phyloP scores from a whole-genome alignment of 164 flowering plant species.

The Tetracentron sinense region DNA sequence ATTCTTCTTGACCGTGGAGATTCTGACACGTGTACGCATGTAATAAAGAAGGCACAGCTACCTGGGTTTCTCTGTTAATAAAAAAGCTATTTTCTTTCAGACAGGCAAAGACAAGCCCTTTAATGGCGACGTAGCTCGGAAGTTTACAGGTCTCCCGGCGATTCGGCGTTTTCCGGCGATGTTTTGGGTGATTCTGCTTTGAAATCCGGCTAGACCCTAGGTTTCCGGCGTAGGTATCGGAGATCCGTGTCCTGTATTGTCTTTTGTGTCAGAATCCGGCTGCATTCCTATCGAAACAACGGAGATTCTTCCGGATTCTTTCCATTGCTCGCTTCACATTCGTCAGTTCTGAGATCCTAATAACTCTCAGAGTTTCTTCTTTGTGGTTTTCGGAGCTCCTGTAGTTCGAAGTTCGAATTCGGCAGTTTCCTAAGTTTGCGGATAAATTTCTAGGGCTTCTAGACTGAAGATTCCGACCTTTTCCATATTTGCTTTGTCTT shows the following conservation, averaged over 20 bases:
- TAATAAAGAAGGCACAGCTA: slow-evolving; percentile 4
- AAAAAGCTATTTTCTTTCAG: not conserved
- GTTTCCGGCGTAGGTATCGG: no score
- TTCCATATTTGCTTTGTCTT: no score
- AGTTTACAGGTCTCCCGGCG: no score
- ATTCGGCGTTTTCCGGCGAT: slow-evolving; percentile 2
- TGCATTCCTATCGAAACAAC: not conserved
- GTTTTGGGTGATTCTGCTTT: not conserved
- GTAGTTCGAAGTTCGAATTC: not conserved
- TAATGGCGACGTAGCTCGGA: slow-evolving; percentile 11
- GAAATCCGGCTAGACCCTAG: not conserved
- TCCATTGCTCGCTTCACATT: not conserved
- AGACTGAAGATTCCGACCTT: not conserved
- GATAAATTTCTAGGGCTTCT: slow-evolving; percentile 17
- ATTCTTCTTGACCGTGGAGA: slow-evolving; percentile 1
- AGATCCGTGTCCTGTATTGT: no score
- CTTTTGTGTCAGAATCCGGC: slow-evolving; percentile 1
- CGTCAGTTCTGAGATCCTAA: slow-evolving; percentile 1
- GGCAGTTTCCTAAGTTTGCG: not conserved
- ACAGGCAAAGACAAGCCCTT: no score
- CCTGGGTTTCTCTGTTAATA: slow-evolving; percentile 15
- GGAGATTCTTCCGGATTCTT: no score
- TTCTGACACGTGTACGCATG: slow-evolving; percentile 17
- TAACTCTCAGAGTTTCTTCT: not conserved
- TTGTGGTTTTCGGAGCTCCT: not conserved